Evolutionary conservation across 176 grass and related monocot genomes (phyloP).

Genomic region (Microstegium vimineum): DNA sequence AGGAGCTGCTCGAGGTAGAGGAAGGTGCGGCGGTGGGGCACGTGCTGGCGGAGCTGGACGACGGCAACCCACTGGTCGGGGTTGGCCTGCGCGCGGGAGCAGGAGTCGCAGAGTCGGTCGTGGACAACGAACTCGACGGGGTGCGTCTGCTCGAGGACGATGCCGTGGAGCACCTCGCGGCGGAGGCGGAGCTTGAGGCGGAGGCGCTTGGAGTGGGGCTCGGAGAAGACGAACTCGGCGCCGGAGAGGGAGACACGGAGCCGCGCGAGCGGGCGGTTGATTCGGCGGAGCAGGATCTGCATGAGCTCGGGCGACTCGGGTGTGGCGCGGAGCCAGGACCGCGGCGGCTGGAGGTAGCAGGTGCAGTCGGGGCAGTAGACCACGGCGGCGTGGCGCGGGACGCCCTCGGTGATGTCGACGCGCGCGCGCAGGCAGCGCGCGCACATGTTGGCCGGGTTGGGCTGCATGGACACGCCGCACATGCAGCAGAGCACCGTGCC

Average conservation of each 20-base stretch:
- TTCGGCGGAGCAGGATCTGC: slow-evolving; percentile 71
- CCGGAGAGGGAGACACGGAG: slow-evolving; percentile 62
- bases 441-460: slow-evolving; percentile 95
- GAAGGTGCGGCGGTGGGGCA: slow-evolving; percentile 74
- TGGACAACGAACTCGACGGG: slow-evolving; percentile 75
- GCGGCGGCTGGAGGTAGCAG: slow-evolving; percentile 27
- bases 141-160: slow-evolving; percentile 78
- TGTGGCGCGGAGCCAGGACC: slow-evolving; percentile 19
- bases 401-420: slow-evolving; percentile 45
- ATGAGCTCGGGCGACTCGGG: slow-evolving; percentile 85
- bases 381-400: slow-evolving; percentile 27
- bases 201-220: slow-evolving; percentile 96
- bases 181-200: slow-evolving; percentile 86
- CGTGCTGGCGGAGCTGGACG: slow-evolving; percentile 86
- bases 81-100: slow-evolving; percentile 62
- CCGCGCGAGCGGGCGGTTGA: slow-evolving; percentile 56
- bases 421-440: slow-evolving; percentile 65
- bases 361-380: slow-evolving; percentile 27
- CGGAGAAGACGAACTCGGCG: slow-evolving; percentile 92
- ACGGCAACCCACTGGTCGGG: slow-evolving; percentile 78
- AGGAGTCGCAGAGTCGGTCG: slow-evolving; percentile 68
- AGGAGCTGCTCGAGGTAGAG: slow-evolving; percentile 90
- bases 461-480: slow-evolving; percentile 79
- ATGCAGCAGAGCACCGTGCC: slow-evolving; percentile 93
- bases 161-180: slow-evolving; percentile 64